Base-by-base conservation (phyloP, 1,284 basidiomycete species). In the Amylostereum chailletii region DNA sequence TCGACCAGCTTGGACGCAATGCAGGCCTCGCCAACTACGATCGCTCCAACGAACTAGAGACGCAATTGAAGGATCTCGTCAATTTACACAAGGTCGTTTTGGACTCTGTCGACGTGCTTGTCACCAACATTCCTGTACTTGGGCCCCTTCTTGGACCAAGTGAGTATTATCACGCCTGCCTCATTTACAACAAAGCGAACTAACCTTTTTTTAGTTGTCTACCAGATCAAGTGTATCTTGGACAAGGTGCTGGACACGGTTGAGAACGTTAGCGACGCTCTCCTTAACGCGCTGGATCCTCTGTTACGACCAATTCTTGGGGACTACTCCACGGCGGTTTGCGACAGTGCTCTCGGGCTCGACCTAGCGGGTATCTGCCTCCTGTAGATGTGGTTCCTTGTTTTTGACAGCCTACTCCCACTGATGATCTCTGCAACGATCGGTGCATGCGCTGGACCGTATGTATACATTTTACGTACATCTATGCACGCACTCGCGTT, bases 11-110 rank as follows among this genome's bases (percentile, higher is more conserved):
- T 10, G 65, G 60, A 26, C 60, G 66, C 6, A 69, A 74, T 56
- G 76, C 75, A 51, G 79, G 80, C 10, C 66, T 78, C 34, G 72
- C 65, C n/a, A 70, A 76, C 63, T 80, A 77, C 58, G 71, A 83
- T 58, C 49, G 51, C 3, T 60, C 58, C 29, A 65, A 74, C 55
- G 58, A 64, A 27, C 36, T 80, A 2, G 73, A 83, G 58, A 72
- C 63, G 1, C 34, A 74, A 11, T 52, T 85, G 46, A 81, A 81
- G 60, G 58, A 72, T 26, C 40, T 71, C 3, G 58, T 80, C 58
- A 73, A 81, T 60, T 41, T 63, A 26, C 58, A 65, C 64, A 84
- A 84, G 63, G 51, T 72, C 32, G 50, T 63, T 2, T 62, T 83
- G 32, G 55, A 44, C 3, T 55, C 55, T 32, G 56, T 69, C 30